A percentile compares a stretch with the other conserved stretches of the same genome.
These are phyloP conservation scores for Phytophthora rubi DNA, from an alignment of 352 stramenopile genomes.

Conservation along the genomic window DNA sequence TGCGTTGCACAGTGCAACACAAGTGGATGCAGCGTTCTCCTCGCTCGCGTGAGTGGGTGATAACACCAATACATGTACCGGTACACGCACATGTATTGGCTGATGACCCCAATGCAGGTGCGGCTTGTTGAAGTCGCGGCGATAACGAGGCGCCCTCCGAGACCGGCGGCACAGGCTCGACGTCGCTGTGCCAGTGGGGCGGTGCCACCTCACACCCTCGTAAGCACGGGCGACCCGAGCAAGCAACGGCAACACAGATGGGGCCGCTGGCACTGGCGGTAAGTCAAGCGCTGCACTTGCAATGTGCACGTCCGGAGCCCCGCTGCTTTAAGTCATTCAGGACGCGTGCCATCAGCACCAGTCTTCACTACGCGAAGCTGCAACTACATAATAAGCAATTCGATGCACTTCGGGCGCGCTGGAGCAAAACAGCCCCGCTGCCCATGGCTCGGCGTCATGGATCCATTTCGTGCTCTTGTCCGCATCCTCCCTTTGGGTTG, in stretches of 20 bases:
- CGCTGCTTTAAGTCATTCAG: background rate
- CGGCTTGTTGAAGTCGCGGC: background rate
- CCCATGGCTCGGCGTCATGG: constrained; percentile 27
- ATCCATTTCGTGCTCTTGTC: constrained; percentile 34
- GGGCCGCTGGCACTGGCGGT: constrained; percentile 18
- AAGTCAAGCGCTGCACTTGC: constrained; percentile 17
- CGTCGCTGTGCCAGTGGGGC: background rate
- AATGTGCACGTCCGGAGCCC: background rate
- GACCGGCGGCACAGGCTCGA: background rate
- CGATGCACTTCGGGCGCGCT: background rate
- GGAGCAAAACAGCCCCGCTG: background rate
- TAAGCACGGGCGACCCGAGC: constrained; percentile 10
- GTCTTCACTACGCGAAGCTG: background rate
- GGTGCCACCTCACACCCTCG: constrained; percentile 12
- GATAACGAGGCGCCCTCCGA: background rate
- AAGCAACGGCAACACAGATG: constrained; percentile 29
- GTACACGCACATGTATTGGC: too few species aligned
- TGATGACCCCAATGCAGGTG: background rate
- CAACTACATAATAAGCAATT: background rate
- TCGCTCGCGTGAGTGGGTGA: background rate
- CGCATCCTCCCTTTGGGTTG: background rate
- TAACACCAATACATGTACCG: background rate
- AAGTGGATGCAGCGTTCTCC: constrained; percentile 1
- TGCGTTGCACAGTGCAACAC: constrained; percentile 2
- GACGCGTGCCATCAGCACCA: background rate